Evolutionary conservation across 2,329 filamentous ascomycete species (phyloP).

Genomic region (Talaromyces marneffei): DNA sequence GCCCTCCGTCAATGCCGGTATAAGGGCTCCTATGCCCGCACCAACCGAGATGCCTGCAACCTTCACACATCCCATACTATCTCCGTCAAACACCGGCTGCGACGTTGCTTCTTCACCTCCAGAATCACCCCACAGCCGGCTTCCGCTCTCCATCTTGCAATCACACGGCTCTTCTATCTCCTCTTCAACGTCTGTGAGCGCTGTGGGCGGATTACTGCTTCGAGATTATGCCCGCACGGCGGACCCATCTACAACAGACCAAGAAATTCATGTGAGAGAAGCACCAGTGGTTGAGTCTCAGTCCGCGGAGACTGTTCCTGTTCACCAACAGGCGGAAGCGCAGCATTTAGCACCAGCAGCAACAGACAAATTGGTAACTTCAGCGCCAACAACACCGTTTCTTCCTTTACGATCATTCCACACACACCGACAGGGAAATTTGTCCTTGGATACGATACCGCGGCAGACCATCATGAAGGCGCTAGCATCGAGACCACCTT

Average conservation of each 20-base stretch:
- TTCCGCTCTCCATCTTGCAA: slow-evolving; percentile 1
- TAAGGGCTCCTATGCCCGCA: slow-evolving; percentile 2
- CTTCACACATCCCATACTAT: slow-evolving; percentile 12
- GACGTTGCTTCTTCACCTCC: slow-evolving; percentile 7
- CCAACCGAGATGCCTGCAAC: slow-evolving; percentile 5
- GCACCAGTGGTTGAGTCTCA: slow-evolving; percentile 15
- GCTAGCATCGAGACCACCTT: slow-evolving; percentile 57
- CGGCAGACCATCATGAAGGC: slow-evolving; percentile 80
- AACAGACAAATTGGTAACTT: slow-evolving; percentile 16
- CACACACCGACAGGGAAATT: slow-evolving; percentile 46
- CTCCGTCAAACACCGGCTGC: slow-evolving; percentile 10
- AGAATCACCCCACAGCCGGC: slow-evolving; percentile 2
- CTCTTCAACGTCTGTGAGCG: slow-evolving; percentile 21
- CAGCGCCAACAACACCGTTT: slow-evolving; percentile 27
- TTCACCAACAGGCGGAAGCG: slow-evolving; percentile 14
- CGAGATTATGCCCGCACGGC: slow-evolving; percentile 41
- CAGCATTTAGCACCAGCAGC: slow-evolving; percentile 20
- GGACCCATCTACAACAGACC: slow-evolving; percentile 36
- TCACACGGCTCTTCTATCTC: not conserved
- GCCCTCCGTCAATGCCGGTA: slow-evolving; percentile 3
- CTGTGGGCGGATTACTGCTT: slow-evolving; percentile 35
- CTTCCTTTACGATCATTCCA: slow-evolving; percentile 31
- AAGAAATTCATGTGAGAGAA: slow-evolving; percentile 26
- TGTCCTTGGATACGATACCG: slow-evolving; percentile 62
- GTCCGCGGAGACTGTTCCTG: slow-evolving; percentile 16